These are phyloP conservation scores for Amphibolis antarctica DNA, from an alignment of 106 monocot genomes.

Conservation along the genomic window DNA sequence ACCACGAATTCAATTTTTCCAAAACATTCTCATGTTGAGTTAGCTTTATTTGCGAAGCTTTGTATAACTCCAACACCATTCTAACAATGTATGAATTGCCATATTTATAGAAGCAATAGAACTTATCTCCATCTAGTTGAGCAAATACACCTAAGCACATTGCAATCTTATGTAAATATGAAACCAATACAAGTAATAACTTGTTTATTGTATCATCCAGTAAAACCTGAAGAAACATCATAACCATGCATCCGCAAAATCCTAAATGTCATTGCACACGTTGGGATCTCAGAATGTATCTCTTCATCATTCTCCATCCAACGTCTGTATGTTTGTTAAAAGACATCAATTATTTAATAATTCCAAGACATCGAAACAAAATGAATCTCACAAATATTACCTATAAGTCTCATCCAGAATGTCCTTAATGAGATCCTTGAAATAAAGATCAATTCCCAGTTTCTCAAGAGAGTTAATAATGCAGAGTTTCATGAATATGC, in stretches of 20 bases:
- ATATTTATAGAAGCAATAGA: constrained; percentile 25
- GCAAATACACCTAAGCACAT: constrained; percentile 34
- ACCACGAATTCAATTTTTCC: constrained; percentile 47
- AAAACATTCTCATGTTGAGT: constrained; percentile 36
- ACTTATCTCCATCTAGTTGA: constrained; percentile 26
- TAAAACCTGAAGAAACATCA: constrained; percentile 58
- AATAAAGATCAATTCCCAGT: constrained; percentile 54
- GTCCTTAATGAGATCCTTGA: constrained; percentile 38
- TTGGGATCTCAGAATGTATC: constrained; percentile 38
- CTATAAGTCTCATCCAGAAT: constrained; percentile 64
- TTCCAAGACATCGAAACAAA: no score
- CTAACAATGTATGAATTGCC: constrained; percentile 33
- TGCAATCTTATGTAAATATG: background rate
- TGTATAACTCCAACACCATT: constrained; percentile 54
- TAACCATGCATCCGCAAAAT: constrained; percentile 79
- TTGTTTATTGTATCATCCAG: background rate
- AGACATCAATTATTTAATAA: no score
- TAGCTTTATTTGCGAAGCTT: constrained; percentile 63
- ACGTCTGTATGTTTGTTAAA: constrained; percentile 31
- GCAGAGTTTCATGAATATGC: constrained; percentile 35
- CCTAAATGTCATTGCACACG: constrained; percentile 77
- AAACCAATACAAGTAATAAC: background rate
- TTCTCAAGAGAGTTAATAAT: constrained; percentile 58
- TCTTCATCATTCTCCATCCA: constrained; percentile 77
- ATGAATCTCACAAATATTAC: constrained; percentile 22